These are phyloP conservation scores for Cyathus striatus DNA, from an alignment of 768 basidiomycete genomes.

Conservation along the genomic window DNA sequence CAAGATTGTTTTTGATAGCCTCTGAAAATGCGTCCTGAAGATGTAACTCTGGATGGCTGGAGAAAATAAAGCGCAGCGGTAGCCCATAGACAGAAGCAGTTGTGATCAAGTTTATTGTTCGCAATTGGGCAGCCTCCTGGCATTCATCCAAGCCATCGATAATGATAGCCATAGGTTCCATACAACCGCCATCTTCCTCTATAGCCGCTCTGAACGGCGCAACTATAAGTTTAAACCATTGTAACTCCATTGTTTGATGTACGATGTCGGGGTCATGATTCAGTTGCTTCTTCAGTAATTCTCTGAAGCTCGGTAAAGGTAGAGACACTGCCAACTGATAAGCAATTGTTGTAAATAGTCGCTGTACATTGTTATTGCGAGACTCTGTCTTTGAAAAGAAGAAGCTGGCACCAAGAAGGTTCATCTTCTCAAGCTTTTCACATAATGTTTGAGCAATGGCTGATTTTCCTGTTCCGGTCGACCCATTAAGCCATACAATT, in stretches of 20 bases:
- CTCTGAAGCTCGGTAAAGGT: conserved; percentile 2
- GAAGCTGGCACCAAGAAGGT: conserved; percentile 20
- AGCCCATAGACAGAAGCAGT: not conserved
- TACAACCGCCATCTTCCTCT: not conserved
- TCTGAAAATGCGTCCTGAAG: not conserved
- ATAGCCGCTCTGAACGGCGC: conserved; percentile 4
- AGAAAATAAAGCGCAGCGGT: not conserved
- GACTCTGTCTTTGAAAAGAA: conserved; percentile 23
- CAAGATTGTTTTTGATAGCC: not conserved
- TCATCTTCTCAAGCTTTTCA: conserved; percentile 6
- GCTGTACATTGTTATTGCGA: conserved; percentile 14
- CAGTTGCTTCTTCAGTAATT: conserved; percentile 5
- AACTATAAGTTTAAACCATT: conserved; percentile 10
- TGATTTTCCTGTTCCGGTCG: conserved; percentile 16
- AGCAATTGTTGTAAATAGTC: conserved; percentile 20
- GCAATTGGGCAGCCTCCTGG: not conserved
- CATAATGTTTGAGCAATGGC: conserved; percentile 13
- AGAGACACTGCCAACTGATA: conserved; percentile 14
- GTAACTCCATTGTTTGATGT: conserved; percentile 4
- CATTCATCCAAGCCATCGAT: not conserved
- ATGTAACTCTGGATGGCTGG: not conserved
- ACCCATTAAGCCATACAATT: conserved; percentile 14
- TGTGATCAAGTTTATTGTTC: not conserved
- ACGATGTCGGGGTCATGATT: conserved; percentile 9
- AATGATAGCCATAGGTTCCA: not conserved